Base-by-base conservation (phyloP, 305 asterid genomes). In the Fraxinus sp. region DNA sequence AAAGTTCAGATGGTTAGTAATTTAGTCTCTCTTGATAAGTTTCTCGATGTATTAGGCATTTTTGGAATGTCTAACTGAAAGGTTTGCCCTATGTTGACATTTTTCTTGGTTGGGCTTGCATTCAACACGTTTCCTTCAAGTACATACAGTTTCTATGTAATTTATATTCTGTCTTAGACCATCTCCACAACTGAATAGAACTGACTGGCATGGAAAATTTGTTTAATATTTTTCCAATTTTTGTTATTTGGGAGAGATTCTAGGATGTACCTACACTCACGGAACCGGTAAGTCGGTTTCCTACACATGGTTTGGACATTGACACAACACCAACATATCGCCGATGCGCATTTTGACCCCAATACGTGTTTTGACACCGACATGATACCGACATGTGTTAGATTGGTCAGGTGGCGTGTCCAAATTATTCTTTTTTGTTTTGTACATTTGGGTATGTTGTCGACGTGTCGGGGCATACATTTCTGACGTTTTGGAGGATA, bases 1-100 rank as follows among this genome's bases (percentile, higher is more conserved):
- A 92, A 93, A 91, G 83, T 92, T 16, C 97, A 92, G 83, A 24
- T 87, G 87, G 97, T 93, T 59, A 86, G 93, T 79, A 70, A 28
- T 28, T 41, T 59, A 83, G 26, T 46, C 26, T n/a, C 66, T 35
- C 2, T 75, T 37, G 36, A 36, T 79, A 28, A 9, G 32, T 20
- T 76, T 32, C 49, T 41, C 6, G 3, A 3, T 81, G 20, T 7
- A 43, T 43, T 33, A 24, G 22, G 35, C 13, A 22, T 36, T 75
- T 46, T 49, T 22, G 49, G 20, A 76, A 59, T 13, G 62, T 79
- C 32, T 30, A 26, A 7, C 82, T 37, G 55, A 35, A 5, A n/a
- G 14, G 0, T 18, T 62, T 62, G 33, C 71, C 32, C 4, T 7
- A 8, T 20, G 71, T 62, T 20, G 32, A 62, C 71, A 57, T 59